These are phyloP conservation scores for Globisporangium lucens DNA, from an alignment of 352 stramenopile species.

Conservation along the genomic window DNA sequence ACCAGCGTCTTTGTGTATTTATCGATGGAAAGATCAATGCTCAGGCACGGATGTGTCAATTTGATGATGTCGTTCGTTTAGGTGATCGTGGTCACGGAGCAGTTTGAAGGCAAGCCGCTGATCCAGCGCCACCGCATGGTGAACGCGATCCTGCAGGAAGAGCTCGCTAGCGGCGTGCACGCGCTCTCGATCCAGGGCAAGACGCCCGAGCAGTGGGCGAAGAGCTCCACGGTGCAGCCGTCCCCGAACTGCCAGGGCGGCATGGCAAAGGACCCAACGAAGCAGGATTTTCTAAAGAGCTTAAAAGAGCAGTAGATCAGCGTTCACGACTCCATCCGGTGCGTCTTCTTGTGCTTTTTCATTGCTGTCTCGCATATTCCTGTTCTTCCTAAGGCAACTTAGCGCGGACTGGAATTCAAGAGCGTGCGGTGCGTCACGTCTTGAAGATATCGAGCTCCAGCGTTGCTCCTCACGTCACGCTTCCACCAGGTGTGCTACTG, in stretches of 20 bases:
- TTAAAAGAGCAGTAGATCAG: slow-evolving; percentile 21
- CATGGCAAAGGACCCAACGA: slow-evolving; percentile 67
- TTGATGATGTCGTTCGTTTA: slow-evolving; percentile 12
- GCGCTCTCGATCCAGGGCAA: slow-evolving; percentile 95
- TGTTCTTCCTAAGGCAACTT: not conserved
- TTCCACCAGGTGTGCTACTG: not conserved
- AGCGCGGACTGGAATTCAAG: not conserved
- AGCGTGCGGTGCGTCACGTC: not conserved
- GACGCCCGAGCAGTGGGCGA: slow-evolving; percentile 90
- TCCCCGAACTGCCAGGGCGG: slow-evolving; percentile 74
- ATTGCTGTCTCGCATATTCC: not conserved
- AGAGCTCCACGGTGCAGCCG: slow-evolving; percentile 42
- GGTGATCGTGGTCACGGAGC: slow-evolving; percentile 89
- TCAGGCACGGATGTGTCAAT: not conserved
- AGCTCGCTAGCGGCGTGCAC: slow-evolving; percentile 88
- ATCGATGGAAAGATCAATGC: not conserved
- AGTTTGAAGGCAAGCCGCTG: slow-evolving; percentile 88
- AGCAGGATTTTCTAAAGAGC: slow-evolving; percentile 56
- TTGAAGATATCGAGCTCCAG: not conserved
- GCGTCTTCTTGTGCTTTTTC: not conserved
- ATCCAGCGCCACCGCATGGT: slow-evolving; percentile 91
- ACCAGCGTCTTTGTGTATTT: not conserved
- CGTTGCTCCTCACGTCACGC: not conserved
- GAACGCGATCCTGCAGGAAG: slow-evolving; percentile 84
- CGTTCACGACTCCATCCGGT: not conserved